Evolutionary conservation across 225 moss, liverwort and hornwort species (phyloP), one percentile per base, ranked within the genome.

Genomic region (Antitrichia curtipendula): DNA sequence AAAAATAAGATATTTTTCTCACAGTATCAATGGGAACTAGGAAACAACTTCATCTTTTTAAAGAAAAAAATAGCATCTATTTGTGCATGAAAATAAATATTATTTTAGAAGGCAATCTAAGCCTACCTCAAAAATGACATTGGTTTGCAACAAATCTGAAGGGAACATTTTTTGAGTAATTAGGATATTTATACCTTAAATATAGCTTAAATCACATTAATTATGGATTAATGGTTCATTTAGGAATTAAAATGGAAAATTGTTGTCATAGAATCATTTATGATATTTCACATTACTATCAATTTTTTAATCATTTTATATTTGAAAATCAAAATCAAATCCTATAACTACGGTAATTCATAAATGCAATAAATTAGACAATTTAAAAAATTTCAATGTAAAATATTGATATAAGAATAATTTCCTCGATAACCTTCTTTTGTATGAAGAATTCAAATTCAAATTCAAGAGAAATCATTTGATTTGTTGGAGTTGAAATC

Each of bases 341-440:
- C 5, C 25, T 40, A 8, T 23, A 69, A 40, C 1, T 24, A 24
- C 14, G 0, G 0, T 38, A 38, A 22, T 68, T 38, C 0, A 4
- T 23, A 24, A 69, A 69, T 69, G 24, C 24, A 69, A 40, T 4
- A 24, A 66, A 8, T 8, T 40, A 24, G 8, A 24, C 24, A 24
- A 38, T 40, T 23, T 69, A 11, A 8, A 3, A 13, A 40, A 40
- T 4, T 40, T 40, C 40, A 40, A 40, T 23, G 7, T 12, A 38
- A 68, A 12, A 7, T n/a, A 22, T 23, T 23, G 5, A n/a, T 22
- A 68, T 23, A 38, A 0, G 7, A 38, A 13, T 38, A 13, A 38
- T 23, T n/a, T n/a, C n/a, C 3, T 4, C 7, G 40, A 23, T 13
- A 40, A 23, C 38, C 2, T 68, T 38, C 1, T 3, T 64, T 34